These are phyloP conservation scores for Astathelohania contejeani DNA, from an alignment of 371 early-diverging fungal genomes.

Conservation along the genomic window DNA sequence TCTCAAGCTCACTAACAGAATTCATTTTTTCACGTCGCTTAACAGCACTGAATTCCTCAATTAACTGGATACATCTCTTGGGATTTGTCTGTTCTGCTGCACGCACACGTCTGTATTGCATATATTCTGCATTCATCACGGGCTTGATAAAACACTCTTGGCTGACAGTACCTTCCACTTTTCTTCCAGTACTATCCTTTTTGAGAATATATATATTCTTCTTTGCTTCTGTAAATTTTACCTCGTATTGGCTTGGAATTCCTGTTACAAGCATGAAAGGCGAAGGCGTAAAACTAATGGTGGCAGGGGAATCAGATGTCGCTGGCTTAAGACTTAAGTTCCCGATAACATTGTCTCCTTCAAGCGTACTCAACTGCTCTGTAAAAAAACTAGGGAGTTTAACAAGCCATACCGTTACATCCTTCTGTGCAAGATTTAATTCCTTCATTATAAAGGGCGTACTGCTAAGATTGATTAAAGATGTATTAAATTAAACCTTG, in stretches of 20 bases:
- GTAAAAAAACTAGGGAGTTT: constrained; percentile 44
- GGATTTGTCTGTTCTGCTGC: constrained; percentile 10
- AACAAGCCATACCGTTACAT: constrained; percentile 34
- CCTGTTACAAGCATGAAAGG: neutral
- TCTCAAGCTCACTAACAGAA: constrained; percentile 45
- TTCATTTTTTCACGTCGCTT: constrained; percentile 44
- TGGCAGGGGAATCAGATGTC: neutral
- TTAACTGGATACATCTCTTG: constrained; percentile 10
- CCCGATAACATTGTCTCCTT: constrained; percentile 17
- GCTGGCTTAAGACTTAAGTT: constrained; percentile 8
- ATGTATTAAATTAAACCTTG: too few species aligned
- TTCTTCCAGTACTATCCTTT: constrained; percentile 5
- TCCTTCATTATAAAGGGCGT: too few species aligned
- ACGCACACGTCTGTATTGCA: constrained; percentile 42
- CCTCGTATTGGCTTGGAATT: constrained; percentile 24
- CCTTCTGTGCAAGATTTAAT: too few species aligned
- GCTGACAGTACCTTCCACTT: constrained; percentile 41
- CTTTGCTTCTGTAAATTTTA: constrained; percentile 14
- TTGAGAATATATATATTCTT: constrained; percentile 29
- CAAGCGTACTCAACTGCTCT: constrained; percentile 17
- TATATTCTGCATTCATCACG: constrained; percentile 44
- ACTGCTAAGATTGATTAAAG: too few species aligned
- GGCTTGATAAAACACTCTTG: constrained; percentile 45
- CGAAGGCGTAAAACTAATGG: constrained; percentile 4
- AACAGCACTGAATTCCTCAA: constrained; percentile 47